Conservation (phyloP, 805 yeast genomes). For the Saccharomycopsis capsularis region DNA sequence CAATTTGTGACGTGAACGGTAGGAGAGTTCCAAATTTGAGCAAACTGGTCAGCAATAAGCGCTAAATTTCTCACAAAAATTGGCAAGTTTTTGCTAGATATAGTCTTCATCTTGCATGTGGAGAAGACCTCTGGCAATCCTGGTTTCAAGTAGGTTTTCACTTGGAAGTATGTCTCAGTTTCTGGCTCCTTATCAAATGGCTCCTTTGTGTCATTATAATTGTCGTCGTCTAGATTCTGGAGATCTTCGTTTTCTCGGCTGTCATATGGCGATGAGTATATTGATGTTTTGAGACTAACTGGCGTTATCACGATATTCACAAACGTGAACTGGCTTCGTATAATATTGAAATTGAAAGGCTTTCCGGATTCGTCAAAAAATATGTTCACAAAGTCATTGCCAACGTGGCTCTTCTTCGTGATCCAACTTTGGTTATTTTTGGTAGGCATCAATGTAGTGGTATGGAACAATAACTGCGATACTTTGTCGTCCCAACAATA, state of each 20-base stretch:
- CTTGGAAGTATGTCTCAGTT: constrained; percentile 41
- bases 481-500: constrained; percentile 65
- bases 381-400: constrained; percentile 75
- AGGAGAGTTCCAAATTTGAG: constrained; percentile 61
- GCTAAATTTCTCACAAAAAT: constrained; percentile 60
- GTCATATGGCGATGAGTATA: constrained; percentile 12
- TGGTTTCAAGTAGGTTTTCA: constrained; percentile 53
- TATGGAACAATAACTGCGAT: constrained; percentile 68
- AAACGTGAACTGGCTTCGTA: constrained; percentile 76
- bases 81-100: constrained; percentile 54
- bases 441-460: constrained; percentile 77
- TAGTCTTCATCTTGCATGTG: constrained; percentile 65
- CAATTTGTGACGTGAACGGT: constrained; percentile 43
- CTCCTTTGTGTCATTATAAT: background rate
- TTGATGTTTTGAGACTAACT: constrained; percentile 22
- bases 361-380: constrained; percentile 71
- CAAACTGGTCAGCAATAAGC: constrained; percentile 60
- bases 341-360: constrained; percentile 61
- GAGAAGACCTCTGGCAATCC: constrained; percentile 76
- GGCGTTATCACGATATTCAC: constrained; percentile 75
- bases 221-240: background rate
- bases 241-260: background rate
- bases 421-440: constrained; percentile 23
- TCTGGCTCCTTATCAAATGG: constrained; percentile 9
- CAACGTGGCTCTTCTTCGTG: constrained; percentile 73